A percentile compares a stretch with the other conserved stretches of the same genome.
Conservation (phyloP, 2,329 filamentous ascomycete species). For the Epichloe gansuensis region DNA sequence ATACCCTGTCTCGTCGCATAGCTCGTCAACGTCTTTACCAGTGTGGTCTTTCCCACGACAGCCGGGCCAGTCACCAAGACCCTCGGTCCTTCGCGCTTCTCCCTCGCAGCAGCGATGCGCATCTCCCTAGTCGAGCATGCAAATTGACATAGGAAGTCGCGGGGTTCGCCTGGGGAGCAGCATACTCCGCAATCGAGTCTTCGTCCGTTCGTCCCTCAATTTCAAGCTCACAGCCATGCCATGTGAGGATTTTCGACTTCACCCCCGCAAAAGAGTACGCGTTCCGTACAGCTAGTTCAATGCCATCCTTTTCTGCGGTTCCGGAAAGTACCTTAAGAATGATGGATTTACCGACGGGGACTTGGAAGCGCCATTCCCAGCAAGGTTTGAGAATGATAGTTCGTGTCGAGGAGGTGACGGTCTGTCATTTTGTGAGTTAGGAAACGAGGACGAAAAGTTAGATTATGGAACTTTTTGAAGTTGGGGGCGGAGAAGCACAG, state of each 20-base stretch:
- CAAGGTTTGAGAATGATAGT: constrained; percentile 45
- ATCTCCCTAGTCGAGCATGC: constrained; percentile 75
- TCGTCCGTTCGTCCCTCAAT: constrained; percentile 49
- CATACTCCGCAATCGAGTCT: constrained; percentile 47
- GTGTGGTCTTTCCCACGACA: constrained; percentile 70
- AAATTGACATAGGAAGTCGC: constrained; percentile 73
- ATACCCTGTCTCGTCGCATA: constrained; percentile 62
- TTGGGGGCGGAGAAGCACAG: no score
- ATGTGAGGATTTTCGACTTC: constrained; percentile 84
- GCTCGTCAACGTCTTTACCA: constrained; percentile 64
- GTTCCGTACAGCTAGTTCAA: constrained; percentile 73
- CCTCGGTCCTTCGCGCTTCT: constrained; percentile 52
- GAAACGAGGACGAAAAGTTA: not conserved
- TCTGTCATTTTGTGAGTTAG: constrained; percentile 9
- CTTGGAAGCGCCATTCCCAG: constrained; percentile 71
- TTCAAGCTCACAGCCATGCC: constrained; percentile 81
- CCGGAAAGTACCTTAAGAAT: constrained; percentile 58
- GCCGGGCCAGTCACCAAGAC: constrained; percentile 72
- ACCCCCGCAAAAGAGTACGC: constrained; percentile 70
- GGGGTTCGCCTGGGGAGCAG: constrained; percentile 65
- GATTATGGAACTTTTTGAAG: not conserved
- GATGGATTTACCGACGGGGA: constrained; percentile 36
- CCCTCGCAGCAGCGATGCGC: constrained; percentile 46
- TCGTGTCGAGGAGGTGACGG: constrained; percentile 29
- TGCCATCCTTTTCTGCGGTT: constrained; percentile 87